These are phyloP conservation scores for Geoglossum glabrum DNA, from an alignment of 495 filamentous ascomycete species.

Conservation along the genomic window DNA sequence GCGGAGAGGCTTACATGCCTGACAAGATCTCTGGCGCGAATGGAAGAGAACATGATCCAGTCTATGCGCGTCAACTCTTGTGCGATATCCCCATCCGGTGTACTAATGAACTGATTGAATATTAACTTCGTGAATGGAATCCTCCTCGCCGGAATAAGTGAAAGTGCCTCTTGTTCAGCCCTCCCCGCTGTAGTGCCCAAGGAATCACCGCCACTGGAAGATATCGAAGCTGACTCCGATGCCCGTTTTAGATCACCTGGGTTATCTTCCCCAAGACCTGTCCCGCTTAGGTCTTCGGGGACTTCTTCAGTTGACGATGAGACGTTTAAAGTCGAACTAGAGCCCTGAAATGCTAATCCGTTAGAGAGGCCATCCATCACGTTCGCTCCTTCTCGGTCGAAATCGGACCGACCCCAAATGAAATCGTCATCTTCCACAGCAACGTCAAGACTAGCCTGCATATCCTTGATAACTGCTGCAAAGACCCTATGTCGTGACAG, in stretches of 20 bases:
- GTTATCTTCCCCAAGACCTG: neutral
- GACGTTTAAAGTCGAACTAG: neutral
- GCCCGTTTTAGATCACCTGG: neutral
- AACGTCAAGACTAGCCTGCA: conserved; percentile 42
- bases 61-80: conserved; percentile 86
- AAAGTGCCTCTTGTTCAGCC: conserved; percentile 51
- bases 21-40: conserved; percentile 82
- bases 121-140: conserved; percentile 50
- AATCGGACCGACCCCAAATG: conserved; percentile 53
- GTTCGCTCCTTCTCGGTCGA: conserved; percentile 12
- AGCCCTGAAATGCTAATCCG: neutral
- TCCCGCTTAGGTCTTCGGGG: neutral
- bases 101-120: conserved; percentile 69
- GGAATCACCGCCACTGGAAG: conserved; percentile 24
- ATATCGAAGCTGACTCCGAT: conserved; percentile 16
- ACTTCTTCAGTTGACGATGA: neutral
- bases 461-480: conserved; percentile 64
- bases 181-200: conserved; percentile 43
- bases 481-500: conserved; percentile 54
- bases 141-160: conserved; percentile 38
- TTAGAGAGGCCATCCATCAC: neutral
- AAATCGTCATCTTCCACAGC: conserved; percentile 60
- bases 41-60: conserved; percentile 93
- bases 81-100: conserved; percentile 62
- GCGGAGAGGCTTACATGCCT: conserved; percentile 64